These are phyloP conservation scores for Fusarium compactum DNA, from an alignment of 2,329 filamentous ascomycete genomes.

Conservation along the genomic window DNA sequence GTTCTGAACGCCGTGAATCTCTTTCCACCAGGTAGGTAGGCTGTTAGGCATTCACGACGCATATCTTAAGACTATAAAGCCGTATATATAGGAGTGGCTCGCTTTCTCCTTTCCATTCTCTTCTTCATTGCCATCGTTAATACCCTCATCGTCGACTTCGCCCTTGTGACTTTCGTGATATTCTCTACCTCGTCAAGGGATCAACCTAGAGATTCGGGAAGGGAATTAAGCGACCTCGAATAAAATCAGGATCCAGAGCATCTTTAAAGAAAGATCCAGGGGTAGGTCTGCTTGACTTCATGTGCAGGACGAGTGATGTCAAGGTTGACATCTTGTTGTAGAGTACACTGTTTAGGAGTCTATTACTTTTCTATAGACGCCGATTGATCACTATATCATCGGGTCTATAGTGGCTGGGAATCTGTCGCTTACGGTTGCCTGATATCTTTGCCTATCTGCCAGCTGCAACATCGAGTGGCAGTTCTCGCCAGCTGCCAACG, in stretches of 20 bases:
- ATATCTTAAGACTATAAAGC: not conserved
- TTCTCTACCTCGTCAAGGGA: not conserved
- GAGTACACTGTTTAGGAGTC: not conserved
- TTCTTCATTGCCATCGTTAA: not conserved
- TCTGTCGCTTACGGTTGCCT: not conserved
- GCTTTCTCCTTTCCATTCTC: not conserved
- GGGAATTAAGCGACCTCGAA: not conserved
- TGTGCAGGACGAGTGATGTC: not conserved
- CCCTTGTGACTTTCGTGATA: not conserved
- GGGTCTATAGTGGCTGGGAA: not conserved
- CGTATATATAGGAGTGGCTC: not conserved
- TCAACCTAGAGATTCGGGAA: not conserved
- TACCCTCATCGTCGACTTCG: not conserved
- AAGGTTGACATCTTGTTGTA: not conserved
- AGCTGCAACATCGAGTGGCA: conserved; percentile 12
- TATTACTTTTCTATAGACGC: not conserved
- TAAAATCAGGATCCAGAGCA: not conserved
- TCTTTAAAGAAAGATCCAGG: not conserved
- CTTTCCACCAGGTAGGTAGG: not conserved
- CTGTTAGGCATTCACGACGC: not conserved
- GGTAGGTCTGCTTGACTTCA: not conserved
- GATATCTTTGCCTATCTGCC: not conserved
- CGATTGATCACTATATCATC: not conserved
- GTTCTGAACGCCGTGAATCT: not conserved
- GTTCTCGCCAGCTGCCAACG: conserved; percentile 31